These are phyloP conservation scores for Starmera stellimalicola DNA, from an alignment of 1,139 yeast species.

Conservation along the genomic window DNA sequence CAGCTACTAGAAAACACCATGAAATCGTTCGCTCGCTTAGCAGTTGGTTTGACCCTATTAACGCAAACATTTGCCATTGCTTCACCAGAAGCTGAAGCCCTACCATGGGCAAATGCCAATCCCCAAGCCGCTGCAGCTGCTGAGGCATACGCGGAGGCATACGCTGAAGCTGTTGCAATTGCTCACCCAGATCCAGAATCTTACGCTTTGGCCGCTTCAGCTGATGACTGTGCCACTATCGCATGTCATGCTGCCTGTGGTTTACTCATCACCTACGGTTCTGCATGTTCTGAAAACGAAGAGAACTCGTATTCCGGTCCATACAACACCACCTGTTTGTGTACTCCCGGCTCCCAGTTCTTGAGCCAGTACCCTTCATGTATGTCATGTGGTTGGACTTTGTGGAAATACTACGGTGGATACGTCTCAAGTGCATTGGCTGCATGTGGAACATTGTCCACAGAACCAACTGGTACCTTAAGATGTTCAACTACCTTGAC, in stretches of 20 bases:
- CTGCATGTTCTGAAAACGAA: not conserved
- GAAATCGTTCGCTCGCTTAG: too few relatives aligned
- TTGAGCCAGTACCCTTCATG: constrained; percentile 12
- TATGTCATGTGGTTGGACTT: constrained; percentile 20
- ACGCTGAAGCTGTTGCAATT: constrained; percentile 2
- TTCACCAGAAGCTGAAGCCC: constrained; percentile 1
- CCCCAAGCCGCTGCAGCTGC: constrained; percentile 2
- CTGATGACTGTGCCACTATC: constrained; percentile 2
- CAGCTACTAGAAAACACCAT: too few relatives aligned
- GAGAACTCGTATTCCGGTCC: constrained; percentile 10
- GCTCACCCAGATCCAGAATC: constrained; percentile 2
- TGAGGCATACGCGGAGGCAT: constrained; percentile 1
- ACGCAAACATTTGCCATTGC: not conserved
- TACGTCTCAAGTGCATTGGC: constrained; percentile 15
- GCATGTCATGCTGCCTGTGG: constrained; percentile 3
- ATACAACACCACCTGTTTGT: constrained; percentile 16
- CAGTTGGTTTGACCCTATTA: too few relatives aligned
- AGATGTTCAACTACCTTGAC: constrained; percentile 9
- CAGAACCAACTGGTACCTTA: constrained; percentile 16
- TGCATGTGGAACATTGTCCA: constrained; percentile 9
- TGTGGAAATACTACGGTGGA: constrained; percentile 17
- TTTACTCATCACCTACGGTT: not conserved
- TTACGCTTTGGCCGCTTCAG: constrained; percentile 1
- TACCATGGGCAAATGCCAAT: constrained; percentile 2
- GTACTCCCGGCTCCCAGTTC: constrained; percentile 12